Conservation (phyloP, 2,329 filamentous ascomycete genomes). For the Aspergillus hiratsukae region DNA sequence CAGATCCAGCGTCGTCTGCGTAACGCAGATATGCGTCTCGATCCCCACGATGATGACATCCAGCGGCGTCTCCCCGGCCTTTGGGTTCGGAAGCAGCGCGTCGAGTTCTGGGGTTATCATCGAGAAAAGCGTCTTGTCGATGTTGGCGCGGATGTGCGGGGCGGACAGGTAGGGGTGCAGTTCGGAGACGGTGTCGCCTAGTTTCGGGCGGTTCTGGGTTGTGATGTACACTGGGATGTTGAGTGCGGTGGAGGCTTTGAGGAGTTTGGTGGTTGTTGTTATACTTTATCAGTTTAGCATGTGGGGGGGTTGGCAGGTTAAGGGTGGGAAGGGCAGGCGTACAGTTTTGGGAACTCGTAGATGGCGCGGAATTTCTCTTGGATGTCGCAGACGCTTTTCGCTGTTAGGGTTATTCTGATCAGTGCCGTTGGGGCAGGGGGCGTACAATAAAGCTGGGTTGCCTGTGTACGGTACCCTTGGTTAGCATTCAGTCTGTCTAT, state of each 20-base stretch:
- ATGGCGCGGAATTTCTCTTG: conserved; percentile 94
- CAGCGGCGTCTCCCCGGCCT: conserved; percentile 36
- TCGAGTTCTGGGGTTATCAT: conserved; percentile 74
- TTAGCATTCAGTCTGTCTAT: conserved; percentile 5
- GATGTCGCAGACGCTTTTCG: conserved; percentile 79
- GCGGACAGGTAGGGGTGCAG: conserved; percentile 50
- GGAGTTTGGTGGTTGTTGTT: conserved; percentile 63
- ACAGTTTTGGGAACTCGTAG: conserved; percentile 80
- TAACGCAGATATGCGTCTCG: conserved; percentile 90
- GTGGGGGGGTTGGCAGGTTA: too few relatives aligned
- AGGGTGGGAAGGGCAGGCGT: conserved; percentile 21
- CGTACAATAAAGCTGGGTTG: conserved; percentile 47
- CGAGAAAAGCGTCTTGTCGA: conserved; percentile 86
- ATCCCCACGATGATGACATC: conserved; percentile 82
- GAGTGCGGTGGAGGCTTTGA: conserved; percentile 50
- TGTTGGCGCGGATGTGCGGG: conserved; percentile 50
- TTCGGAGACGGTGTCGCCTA: conserved; percentile 77
- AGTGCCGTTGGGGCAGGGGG: not conserved
- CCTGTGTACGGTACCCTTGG: conserved; percentile 21
- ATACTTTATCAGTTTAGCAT: too few relatives aligned
- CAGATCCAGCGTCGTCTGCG: conserved; percentile 84
- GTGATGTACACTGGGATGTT: conserved; percentile 77
- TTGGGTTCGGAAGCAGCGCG: conserved; percentile 23
- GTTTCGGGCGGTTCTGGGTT: conserved; percentile 73
- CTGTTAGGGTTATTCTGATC: not conserved